phyloP scores from a whole-genome alignment of 805 yeast genomes.

The Scheffersomyces spartinae region DNA sequence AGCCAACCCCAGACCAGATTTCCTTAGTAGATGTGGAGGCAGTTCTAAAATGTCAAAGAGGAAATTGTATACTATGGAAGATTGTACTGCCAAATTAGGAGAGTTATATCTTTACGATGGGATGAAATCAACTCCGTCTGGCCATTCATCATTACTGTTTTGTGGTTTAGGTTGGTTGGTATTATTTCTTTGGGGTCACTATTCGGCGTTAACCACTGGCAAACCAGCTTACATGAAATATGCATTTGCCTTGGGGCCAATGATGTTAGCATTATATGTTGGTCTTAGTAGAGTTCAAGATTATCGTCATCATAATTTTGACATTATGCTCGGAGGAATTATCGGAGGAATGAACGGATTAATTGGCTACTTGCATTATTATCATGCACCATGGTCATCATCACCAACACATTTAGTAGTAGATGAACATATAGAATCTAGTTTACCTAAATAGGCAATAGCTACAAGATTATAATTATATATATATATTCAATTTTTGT shows the following conservation, averaged over 20 bases:
- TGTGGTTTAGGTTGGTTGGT: constrained; percentile 20
- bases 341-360: no score
- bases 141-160: constrained; percentile 26
- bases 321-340: constrained; percentile 15
- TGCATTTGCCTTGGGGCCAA: constrained; percentile 10
- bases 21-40: no score
- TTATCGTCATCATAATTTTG: constrained; percentile 25
- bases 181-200: constrained; percentile 22
- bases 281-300: constrained; percentile 23
- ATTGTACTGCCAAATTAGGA: constrained; percentile 24
- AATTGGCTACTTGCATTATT: no score
- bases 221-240: constrained; percentile 10
- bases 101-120: constrained; percentile 19
- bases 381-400: no score
- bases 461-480: no score
- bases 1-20: no score
- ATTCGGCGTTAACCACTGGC: constrained; percentile 6
- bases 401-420: no score
- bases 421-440: no score
- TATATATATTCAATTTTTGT: no score
- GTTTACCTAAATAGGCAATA: no score
- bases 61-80: constrained; percentile 17
- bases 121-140: constrained; percentile 30
- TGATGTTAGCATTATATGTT: constrained; percentile 17
- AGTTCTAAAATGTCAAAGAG: no score